Conservation (phyloP, 2,329 filamentous ascomycete genomes). For the Colletotrichum tropicale region DNA sequence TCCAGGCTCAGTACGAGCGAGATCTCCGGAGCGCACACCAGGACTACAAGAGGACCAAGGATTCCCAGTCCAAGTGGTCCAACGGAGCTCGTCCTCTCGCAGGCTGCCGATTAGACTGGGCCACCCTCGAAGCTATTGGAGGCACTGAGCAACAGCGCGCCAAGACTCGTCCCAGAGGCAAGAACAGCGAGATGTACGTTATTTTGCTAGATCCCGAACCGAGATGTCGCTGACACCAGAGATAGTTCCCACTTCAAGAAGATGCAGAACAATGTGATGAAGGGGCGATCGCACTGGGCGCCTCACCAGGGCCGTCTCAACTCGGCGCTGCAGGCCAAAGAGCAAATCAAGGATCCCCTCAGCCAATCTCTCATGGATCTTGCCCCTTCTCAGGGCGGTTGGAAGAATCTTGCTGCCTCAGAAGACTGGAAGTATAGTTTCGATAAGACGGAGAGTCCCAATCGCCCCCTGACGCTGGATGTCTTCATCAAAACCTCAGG, state of each 20-base stretch:
- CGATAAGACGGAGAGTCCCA: constrained; percentile 43
- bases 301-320: constrained; percentile 32
- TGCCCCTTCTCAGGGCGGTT: constrained; percentile 23
- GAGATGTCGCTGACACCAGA: background rate
- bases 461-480: constrained; percentile 42
- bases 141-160: constrained; percentile 32
- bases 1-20: constrained; percentile 30
- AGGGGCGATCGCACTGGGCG: constrained; percentile 29
- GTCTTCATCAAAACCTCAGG: constrained; percentile 39
- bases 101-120: constrained; percentile 25
- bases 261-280: constrained; percentile 40
- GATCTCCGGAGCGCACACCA: constrained; percentile 48
- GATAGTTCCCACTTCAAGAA: constrained; percentile 21
- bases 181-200: constrained; percentile 34
- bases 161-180: constrained; percentile 38
- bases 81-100: constrained; percentile 36
- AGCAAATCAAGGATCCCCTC: constrained; percentile 39
- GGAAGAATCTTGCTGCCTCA: constrained; percentile 16
- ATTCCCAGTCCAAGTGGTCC: constrained; percentile 46
- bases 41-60: constrained; percentile 49
- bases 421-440: constrained; percentile 49
- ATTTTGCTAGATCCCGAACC: background rate
- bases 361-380: constrained; percentile 40
- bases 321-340: constrained; percentile 34
- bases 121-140: constrained; percentile 18